Conservation (phyloP, 371 early-diverging fungal genomes). For the Mucor sp. region DNA sequence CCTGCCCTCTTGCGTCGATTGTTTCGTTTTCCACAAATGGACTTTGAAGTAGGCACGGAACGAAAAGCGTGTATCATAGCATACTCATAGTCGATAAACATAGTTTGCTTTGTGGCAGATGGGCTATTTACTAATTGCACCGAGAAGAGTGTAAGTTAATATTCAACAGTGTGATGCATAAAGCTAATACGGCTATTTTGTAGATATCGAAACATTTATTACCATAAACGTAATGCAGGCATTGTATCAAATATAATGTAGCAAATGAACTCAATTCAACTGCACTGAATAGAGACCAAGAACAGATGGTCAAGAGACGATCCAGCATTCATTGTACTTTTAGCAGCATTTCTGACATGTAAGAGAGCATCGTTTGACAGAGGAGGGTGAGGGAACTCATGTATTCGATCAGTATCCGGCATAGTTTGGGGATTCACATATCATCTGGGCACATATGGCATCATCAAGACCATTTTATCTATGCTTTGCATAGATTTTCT, state of each 20-base stretch:
- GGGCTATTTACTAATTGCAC: constrained; percentile 83
- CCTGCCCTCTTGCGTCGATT: constrained; percentile 53
- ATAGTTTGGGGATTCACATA: constrained; percentile 78
- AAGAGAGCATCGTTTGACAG: constrained; percentile 10
- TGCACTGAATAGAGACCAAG: constrained; percentile 76
- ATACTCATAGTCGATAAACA: background rate
- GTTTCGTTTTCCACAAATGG: constrained; percentile 82
- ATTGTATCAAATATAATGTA: background rate
- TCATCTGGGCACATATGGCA: constrained; percentile 58
- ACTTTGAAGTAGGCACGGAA: constrained; percentile 64
- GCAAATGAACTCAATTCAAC: background rate
- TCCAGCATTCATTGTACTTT: constrained; percentile 85
- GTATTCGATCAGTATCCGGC: constrained; percentile 55
- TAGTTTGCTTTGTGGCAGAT: constrained; percentile 76
- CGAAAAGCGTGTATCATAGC: background rate
- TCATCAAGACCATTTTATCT: constrained; percentile 64
- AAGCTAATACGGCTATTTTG: constrained; percentile 49
- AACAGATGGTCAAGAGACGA: constrained; percentile 96
- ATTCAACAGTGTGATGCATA: background rate
- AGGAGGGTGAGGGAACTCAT: background rate
- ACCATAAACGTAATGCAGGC: constrained; percentile 80
- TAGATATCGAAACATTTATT: constrained; percentile 90
- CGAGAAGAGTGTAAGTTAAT: constrained; percentile 77
- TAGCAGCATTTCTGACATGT: constrained; percentile 63
- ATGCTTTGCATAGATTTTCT: constrained; percentile 81